Evolutionary conservation across 1,139 yeast genomes (phyloP).

Genomic region (Saccharomyces pastorianus): DNA sequence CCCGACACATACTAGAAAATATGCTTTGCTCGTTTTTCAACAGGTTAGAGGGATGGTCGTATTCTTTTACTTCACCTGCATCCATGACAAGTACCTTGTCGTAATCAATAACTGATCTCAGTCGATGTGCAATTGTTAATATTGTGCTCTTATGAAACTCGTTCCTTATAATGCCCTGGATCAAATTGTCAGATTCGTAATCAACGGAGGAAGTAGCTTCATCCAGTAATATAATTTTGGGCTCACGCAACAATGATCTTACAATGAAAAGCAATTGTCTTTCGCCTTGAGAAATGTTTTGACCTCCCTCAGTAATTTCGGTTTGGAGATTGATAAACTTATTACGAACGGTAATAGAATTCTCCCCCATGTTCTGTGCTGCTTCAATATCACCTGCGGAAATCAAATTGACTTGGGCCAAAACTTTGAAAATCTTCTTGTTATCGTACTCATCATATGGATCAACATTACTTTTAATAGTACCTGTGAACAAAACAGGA

Average conservation of each 20-base stretch:
- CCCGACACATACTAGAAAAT: constrained; percentile 76
- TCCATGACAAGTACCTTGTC: constrained; percentile 84
- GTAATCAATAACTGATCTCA: constrained; percentile 80
- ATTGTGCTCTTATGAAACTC: constrained; percentile 72
- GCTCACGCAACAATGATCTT: constrained; percentile 68
- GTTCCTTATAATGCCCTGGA: constrained; percentile 77
- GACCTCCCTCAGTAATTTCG: constrained; percentile 72
- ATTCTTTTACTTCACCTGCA: constrained; percentile 75
- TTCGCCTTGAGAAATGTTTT: constrained; percentile 85
- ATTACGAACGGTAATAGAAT: constrained; percentile 34
- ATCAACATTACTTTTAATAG: constrained; percentile 68
- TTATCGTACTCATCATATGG: constrained; percentile 64
- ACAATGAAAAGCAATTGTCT: constrained; percentile 85
- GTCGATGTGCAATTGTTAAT: constrained; percentile 85
- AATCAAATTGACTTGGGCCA: constrained; percentile 69
- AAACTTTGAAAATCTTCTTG: constrained; percentile 63
- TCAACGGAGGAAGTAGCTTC: constrained; percentile 93
- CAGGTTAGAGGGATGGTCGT: constrained; percentile 67
- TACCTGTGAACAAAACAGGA: constrained; percentile 76
- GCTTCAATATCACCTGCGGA: constrained; percentile 26
- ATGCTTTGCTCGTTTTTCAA: constrained; percentile 52
- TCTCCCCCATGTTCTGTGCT: constrained; percentile 11
- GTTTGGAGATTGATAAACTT: constrained; percentile 62
- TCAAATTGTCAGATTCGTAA: constrained; percentile 76
- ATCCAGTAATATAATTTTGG: constrained; percentile 74